Percentiles rank a stretch among this genome's conserved stretches.
These are phyloP conservation scores for Fusarium sp. DNA, from an alignment of 2,329 filamentous ascomycete genomes.

Conservation along the genomic window DNA sequence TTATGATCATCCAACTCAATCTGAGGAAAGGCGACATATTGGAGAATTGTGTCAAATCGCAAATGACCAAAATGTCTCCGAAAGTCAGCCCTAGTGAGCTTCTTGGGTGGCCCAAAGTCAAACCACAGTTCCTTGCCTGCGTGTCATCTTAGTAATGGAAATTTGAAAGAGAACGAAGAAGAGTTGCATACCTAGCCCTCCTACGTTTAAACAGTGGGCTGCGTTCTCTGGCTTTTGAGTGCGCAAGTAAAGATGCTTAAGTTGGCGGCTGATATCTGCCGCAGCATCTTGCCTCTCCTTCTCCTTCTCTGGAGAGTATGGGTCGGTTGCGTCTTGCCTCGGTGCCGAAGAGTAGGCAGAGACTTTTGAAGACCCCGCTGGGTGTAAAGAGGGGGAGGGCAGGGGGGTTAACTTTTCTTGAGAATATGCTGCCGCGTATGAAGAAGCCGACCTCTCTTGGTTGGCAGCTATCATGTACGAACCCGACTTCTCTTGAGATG, in stretches of 20 bases:
- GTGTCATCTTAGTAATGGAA: neutral
- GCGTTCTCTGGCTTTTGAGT: neutral
- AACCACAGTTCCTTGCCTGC: slow-evolving; percentile 11
- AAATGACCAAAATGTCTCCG: slow-evolving; percentile 10
- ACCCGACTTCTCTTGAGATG: neutral
- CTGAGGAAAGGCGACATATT: slow-evolving; percentile 17
- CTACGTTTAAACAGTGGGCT: neutral
- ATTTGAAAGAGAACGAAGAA: too few relatives aligned
- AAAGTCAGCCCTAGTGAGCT: neutral
- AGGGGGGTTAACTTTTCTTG: neutral
- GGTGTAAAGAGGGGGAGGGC: neutral
- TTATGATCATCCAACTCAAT: neutral
- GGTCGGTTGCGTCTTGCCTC: neutral
- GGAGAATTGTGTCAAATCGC: neutral
- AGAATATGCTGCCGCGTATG: neutral
- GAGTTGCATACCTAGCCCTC: neutral
- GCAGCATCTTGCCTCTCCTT: neutral
- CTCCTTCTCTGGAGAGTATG: neutral
- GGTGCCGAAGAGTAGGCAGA: neutral
- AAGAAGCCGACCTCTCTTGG: neutral
- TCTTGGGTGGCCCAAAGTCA: slow-evolving; percentile 8
- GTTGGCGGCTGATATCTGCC: neutral
- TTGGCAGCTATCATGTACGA: neutral
- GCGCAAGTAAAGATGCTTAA: slow-evolving; percentile 5
- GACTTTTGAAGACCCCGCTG: neutral